phyloP scores from a whole-genome alignment of 345 rosid species.

The Abelmoschus esculentus region DNA sequence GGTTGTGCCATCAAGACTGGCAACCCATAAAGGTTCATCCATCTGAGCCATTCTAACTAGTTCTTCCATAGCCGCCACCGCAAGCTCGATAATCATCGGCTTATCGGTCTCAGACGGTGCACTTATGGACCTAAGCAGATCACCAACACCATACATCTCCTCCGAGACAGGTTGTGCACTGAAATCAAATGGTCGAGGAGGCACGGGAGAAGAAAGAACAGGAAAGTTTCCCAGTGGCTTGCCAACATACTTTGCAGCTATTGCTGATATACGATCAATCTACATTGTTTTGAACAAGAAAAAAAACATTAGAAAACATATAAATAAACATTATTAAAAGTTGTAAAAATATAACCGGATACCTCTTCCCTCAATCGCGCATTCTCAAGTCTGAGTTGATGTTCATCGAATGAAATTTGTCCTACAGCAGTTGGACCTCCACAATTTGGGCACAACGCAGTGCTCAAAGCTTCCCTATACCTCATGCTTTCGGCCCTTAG shows the following conservation, averaged over 20 bases:
- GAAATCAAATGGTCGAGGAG: slow-evolving; percentile 62
- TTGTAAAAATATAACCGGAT: not conserved
- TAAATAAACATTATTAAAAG: not conserved
- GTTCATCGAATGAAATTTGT: slow-evolving; percentile 92
- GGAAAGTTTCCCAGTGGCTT: slow-evolving; percentile 78
- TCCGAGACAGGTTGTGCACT: slow-evolving; percentile 38
- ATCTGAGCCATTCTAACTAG: slow-evolving; percentile 61
- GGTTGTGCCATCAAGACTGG: slow-evolving; percentile 38
- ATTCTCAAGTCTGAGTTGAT: slow-evolving; percentile 83
- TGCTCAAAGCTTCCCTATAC: slow-evolving; percentile 79
- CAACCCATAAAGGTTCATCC: slow-evolving; percentile 73
- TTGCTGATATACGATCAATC: slow-evolving; percentile 84
- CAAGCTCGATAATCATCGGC: slow-evolving; percentile 69
- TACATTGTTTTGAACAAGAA: slow-evolving; percentile 10
- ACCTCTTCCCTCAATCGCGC: slow-evolving; percentile 90
- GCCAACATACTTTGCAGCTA: slow-evolving; percentile 93
- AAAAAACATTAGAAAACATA: not conserved
- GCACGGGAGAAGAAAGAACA: slow-evolving; percentile 48
- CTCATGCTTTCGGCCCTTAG: slow-evolving; percentile 78
- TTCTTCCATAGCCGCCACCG: slow-evolving; percentile 91
- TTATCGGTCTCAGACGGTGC: slow-evolving; percentile 58
- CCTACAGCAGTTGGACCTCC: slow-evolving; percentile 94
- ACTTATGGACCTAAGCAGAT: slow-evolving; percentile 51
- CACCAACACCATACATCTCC: slow-evolving; percentile 60
- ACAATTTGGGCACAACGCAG: slow-evolving; percentile 87